Percentiles rank a stretch among this genome's conserved stretches.
Conservation (phyloP, 805 yeast genomes). For the Komagataella phaffii region DNA sequence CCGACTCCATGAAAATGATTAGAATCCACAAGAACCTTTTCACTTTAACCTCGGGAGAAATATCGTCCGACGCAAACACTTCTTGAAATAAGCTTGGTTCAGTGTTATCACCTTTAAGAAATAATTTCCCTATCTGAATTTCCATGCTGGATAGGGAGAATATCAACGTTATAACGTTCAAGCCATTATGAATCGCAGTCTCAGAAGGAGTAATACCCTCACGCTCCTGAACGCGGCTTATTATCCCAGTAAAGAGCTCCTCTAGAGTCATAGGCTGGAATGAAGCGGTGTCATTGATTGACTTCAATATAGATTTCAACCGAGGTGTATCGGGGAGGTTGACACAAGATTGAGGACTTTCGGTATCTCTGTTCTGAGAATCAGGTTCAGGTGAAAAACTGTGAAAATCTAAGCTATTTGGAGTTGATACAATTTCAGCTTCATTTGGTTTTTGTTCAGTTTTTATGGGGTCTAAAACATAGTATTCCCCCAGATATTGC, state of each 20-base stretch:
- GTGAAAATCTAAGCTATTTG: background rate
- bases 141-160: conserved; percentile 61
- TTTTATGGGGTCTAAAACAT: conserved; percentile 2
- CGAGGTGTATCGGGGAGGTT: conserved; percentile 85
- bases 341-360: background rate
- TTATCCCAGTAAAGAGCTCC: conserved; percentile 22
- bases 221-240: background rate
- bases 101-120: background rate
- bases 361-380: background rate
- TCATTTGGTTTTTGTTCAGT: background rate
- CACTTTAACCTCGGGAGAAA: conserved; percentile 56
- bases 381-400: background rate
- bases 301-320: conserved; percentile 77
- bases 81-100: conserved; percentile 39
- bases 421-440: background rate
- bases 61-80: conserved; percentile 48
- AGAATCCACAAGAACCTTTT: conserved; percentile 71
- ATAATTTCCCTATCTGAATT: conserved; percentile 14
- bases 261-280: conserved; percentile 32
- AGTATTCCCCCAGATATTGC: conserved; percentile 5
- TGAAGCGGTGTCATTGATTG: conserved; percentile 60
- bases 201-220: conserved; percentile 11
- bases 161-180: conserved; percentile 63
- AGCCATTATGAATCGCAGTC: conserved; percentile 5
- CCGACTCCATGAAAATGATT: conserved; percentile 70